phyloP scores from a whole-genome alignment of 768 basidiomycete species.

The Sistotremastrum niveocremeum region DNA sequence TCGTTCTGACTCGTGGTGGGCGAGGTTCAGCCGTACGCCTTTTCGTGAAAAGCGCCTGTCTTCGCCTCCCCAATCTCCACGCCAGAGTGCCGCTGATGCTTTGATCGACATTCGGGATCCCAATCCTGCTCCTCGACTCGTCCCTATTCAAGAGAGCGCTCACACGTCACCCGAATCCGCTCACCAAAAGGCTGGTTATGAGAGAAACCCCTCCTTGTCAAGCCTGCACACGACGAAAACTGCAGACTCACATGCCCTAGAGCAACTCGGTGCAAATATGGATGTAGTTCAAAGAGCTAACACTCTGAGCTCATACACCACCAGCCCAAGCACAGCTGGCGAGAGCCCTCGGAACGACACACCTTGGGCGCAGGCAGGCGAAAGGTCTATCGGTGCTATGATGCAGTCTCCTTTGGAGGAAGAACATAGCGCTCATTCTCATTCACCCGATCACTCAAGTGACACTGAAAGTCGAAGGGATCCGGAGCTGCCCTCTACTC shows the following conservation, averaged over 20 bases:
- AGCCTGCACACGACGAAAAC: conserved; percentile 45
- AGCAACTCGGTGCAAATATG: conserved; percentile 50
- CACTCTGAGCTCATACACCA: conserved; percentile 3
- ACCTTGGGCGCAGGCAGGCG: too few species aligned
- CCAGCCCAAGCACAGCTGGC: conserved; percentile 4
- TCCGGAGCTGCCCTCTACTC: too few species aligned
- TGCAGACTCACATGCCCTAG: conserved; percentile 55
- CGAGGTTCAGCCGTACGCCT: conserved; percentile 51
- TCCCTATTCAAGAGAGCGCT: conserved; percentile 41
- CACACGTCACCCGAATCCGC: conserved; percentile 16
- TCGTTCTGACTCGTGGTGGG: conserved; percentile 69
- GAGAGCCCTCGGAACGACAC: background rate
- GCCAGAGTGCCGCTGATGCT: conserved; percentile 16
- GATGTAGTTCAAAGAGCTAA: conserved; percentile 44
- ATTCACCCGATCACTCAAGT: too few species aligned
- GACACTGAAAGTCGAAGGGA: too few species aligned
- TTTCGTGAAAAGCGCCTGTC: conserved; percentile 33
- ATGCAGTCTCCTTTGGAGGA: too few species aligned
- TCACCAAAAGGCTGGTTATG: conserved; percentile 1
- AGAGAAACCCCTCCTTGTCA: conserved; percentile 18
- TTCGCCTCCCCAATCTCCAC: conserved; percentile 28
- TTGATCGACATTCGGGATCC: conserved; percentile 63
- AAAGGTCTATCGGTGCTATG: too few species aligned
- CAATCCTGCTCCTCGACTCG: conserved; percentile 55
- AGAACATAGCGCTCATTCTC: too few species aligned